A percentile compares a stretch with the other conserved stretches of the same genome.
These are phyloP conservation scores for Penicillium turbatum DNA, from an alignment of 495 filamentous ascomycete genomes.

Conservation along the genomic window DNA sequence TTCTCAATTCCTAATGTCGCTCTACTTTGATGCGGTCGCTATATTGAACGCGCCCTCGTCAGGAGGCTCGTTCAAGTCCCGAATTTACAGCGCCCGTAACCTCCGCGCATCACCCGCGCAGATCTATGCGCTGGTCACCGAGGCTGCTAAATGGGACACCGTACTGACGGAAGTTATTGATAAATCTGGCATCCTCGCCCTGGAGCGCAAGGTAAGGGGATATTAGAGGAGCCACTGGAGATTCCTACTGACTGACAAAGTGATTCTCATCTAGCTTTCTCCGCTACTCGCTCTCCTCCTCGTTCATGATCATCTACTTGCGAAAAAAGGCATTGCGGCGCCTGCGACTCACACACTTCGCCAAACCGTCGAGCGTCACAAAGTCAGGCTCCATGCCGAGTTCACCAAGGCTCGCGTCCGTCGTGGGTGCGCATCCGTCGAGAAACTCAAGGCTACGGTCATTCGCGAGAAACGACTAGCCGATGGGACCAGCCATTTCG, in stretches of 20 bases:
- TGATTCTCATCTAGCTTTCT: slow-evolving; percentile 58
- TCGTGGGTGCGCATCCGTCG: slow-evolving; percentile 59
- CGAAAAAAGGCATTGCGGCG: slow-evolving; percentile 74
- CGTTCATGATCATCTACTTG: slow-evolving; percentile 78
- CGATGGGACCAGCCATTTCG: slow-evolving; percentile 14
- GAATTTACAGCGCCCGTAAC: slow-evolving; percentile 62
- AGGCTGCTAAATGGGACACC: slow-evolving; percentile 85
- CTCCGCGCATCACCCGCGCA: slow-evolving; percentile 74
- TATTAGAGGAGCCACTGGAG: background rate
- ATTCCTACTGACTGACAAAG: slow-evolving; percentile 43
- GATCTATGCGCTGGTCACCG: slow-evolving; percentile 77
- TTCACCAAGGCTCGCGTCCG: slow-evolving; percentile 73
- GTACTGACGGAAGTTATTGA: slow-evolving; percentile 85
- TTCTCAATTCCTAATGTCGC: slow-evolving; percentile 62
- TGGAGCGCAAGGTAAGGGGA: slow-evolving; percentile 73
- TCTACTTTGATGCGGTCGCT: slow-evolving; percentile 85
- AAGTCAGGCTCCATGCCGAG: slow-evolving; percentile 73
- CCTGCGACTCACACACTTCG: slow-evolving; percentile 72
- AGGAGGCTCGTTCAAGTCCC: slow-evolving; percentile 75
- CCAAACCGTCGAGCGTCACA: slow-evolving; percentile 71
- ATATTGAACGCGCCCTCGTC: slow-evolving; percentile 61
- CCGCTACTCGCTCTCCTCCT: slow-evolving; percentile 77
- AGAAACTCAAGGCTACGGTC: slow-evolving; percentile 57
- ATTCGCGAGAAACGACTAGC: slow-evolving; percentile 34
- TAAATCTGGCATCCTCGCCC: slow-evolving; percentile 58